Percentiles rank a stretch among this genome's conserved stretches.
Evolutionary conservation across 2,329 filamentous ascomycete genomes (phyloP).

Genomic region (Pestalotiopsis sp.): DNA sequence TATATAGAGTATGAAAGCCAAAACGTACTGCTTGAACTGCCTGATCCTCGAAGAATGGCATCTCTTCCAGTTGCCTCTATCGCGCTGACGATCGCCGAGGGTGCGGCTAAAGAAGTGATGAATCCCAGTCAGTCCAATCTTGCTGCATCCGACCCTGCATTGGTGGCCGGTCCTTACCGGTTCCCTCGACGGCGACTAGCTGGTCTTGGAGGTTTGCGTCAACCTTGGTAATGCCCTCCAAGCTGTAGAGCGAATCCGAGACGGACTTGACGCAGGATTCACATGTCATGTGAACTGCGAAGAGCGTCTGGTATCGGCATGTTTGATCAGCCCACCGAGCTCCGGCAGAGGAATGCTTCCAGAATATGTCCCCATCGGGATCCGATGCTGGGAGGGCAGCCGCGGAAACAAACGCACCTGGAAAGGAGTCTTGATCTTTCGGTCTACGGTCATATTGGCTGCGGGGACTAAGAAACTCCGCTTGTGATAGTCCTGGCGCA

Average conservation of each 20-base stretch:
- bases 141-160: constrained; percentile 3
- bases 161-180: constrained; percentile 47
- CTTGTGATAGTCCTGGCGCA: constrained; percentile 19
- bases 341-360: not conserved
- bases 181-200: constrained; percentile 82
- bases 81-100: constrained; percentile 83
- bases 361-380: not conserved
- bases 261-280: constrained; percentile 86
- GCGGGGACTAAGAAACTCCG: constrained; percentile 10
- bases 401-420: constrained; percentile 27
- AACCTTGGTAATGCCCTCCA: constrained; percentile 80
- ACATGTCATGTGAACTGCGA: constrained; percentile 92
- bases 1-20: constrained; percentile 11
- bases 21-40: constrained; percentile 75
- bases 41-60: constrained; percentile 89
- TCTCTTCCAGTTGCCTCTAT: constrained; percentile 90
- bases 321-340: constrained; percentile 24
- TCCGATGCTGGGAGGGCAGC: not conserved
- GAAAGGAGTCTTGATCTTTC: constrained; percentile 33
- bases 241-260: constrained; percentile 72
- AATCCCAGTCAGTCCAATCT: not conserved
- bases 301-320: constrained; percentile 68
- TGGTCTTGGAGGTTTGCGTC: constrained; percentile 81
- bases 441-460: constrained; percentile 27
- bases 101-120: constrained; percentile 58